Conservation (phyloP, 371 early-diverging fungal genomes). For the Enterospora canceri region DNA sequence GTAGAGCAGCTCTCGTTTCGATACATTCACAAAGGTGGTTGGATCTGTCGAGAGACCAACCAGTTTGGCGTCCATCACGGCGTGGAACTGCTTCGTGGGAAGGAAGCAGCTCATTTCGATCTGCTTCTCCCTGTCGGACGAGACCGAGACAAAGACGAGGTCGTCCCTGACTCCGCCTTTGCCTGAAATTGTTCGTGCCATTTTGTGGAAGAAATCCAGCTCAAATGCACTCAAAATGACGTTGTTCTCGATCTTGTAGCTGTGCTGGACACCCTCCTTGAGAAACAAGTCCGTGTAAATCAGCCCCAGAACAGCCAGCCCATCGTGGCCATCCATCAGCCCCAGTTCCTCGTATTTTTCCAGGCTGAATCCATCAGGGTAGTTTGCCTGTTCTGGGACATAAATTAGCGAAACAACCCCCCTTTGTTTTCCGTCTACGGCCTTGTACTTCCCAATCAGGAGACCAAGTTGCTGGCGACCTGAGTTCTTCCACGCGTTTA, state of each 20-base stretch:
- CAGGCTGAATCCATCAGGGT: slow-evolving; percentile 68
- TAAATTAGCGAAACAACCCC: slow-evolving; percentile 86
- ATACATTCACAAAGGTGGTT: slow-evolving; percentile 64
- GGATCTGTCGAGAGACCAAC: slow-evolving; percentile 76
- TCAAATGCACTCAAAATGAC: slow-evolving; percentile 83
- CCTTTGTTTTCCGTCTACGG: slow-evolving; percentile 64
- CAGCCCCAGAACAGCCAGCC: slow-evolving; percentile 68
- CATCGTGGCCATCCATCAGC: too few species aligned
- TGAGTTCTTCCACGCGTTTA: slow-evolving; percentile 71
- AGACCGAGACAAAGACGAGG: slow-evolving; percentile 63
- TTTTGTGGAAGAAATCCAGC: slow-evolving; percentile 69
- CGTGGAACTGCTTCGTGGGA: slow-evolving; percentile 74
- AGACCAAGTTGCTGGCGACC: slow-evolving; percentile 78
- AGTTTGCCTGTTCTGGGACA: slow-evolving; percentile 75
- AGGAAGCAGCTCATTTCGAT: slow-evolving; percentile 77
- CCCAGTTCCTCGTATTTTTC: slow-evolving; percentile 59
- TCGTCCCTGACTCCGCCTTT: slow-evolving; percentile 63
- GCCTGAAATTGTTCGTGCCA: slow-evolving; percentile 1
- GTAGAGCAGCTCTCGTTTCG: slow-evolving; percentile 62
- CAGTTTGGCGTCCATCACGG: slow-evolving; percentile 75
- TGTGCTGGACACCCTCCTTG: slow-evolving; percentile 68
- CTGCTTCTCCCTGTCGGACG: slow-evolving; percentile 60
- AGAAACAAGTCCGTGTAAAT: slow-evolving; percentile 80
- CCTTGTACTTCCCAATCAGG: slow-evolving; percentile 79
- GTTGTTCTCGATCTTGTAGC: slow-evolving; percentile 70